These are phyloP conservation scores for Brassica nigra DNA, from an alignment of 345 rosid genomes.

Conservation along the genomic window DNA sequence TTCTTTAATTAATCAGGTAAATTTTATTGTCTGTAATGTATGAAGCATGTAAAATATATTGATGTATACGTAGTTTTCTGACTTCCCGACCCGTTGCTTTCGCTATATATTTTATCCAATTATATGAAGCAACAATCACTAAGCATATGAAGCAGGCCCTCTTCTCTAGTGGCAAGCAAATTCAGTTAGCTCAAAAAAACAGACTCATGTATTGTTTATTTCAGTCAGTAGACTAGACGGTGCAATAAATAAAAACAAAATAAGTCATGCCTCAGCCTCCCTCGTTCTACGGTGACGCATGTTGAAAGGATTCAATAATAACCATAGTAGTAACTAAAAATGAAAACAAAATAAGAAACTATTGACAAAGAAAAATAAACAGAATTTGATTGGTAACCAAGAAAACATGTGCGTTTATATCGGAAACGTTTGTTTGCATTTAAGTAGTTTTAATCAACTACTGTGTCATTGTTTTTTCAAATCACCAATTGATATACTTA, in stretches of 20 bases:
- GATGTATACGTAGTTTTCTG: background rate
- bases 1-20: background rate
- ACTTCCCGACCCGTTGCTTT: background rate
- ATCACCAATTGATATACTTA: too few relatives aligned
- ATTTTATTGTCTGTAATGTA: background rate
- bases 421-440: background rate
- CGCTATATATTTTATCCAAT: background rate
- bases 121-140: background rate
- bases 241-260: slow-evolving; percentile 17
- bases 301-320: slow-evolving; percentile 3
- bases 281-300: slow-evolving; percentile 34
- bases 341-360: background rate
- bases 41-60: background rate
- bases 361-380: background rate
- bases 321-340: background rate
- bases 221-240: slow-evolving; percentile 12
- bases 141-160: slow-evolving; percentile 28
- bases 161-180: slow-evolving; percentile 10
- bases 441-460: background rate
- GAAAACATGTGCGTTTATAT: slow-evolving; percentile 6
- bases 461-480: too few relatives aligned
- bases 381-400: slow-evolving; percentile 11
- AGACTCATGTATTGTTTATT: slow-evolving; percentile 4
- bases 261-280: slow-evolving; percentile 28
- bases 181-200: background rate